Conservation (phyloP, 2,329 filamentous ascomycete genomes). For the Dichotomopilus funicola region DNA sequence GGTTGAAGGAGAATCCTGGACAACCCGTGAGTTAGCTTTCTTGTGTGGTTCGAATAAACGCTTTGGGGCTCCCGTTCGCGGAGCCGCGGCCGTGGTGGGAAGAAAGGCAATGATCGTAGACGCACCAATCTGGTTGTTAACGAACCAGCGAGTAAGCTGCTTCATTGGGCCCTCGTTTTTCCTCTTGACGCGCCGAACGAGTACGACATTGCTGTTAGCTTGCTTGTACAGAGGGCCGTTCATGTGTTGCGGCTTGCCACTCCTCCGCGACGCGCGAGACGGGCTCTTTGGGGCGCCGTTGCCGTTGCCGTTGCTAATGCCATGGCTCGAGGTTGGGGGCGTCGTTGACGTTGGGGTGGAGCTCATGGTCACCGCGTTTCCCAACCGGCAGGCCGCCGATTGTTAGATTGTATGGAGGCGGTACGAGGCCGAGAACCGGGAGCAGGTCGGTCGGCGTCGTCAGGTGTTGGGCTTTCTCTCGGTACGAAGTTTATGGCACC, state of each 20-base stretch:
- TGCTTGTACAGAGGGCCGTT: conserved; percentile 55
- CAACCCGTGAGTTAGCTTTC: background rate
- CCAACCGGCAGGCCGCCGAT: conserved; percentile 14
- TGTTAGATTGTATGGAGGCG: background rate
- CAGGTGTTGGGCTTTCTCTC: background rate
- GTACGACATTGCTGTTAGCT: conserved; percentile 45
- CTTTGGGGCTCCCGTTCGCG: background rate
- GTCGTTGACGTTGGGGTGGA: conserved; percentile 1
- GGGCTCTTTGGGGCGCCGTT: conserved; percentile 7
- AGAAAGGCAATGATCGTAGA: conserved; percentile 9
- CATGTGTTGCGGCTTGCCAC: conserved; percentile 34
- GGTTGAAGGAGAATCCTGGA: conserved; percentile 75
- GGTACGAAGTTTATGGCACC: no score
- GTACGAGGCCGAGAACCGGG: background rate
- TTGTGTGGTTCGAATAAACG: background rate
- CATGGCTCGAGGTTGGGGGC: background rate
- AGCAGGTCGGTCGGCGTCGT: background rate
- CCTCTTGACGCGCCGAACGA: conserved; percentile 51
- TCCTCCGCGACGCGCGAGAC: conserved; percentile 15
- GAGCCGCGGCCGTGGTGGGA: background rate
- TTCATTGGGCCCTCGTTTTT: conserved; percentile 57
- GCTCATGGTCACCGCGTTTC: conserved; percentile 18
- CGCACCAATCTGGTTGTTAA: conserved; percentile 75
- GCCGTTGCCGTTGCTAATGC: conserved; percentile 11
- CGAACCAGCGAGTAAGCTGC: conserved; percentile 60